Evolutionary conservation across 208 protist genomes (phyloP).

Genomic region (Leptomonas pyrrhocoris): DNA sequence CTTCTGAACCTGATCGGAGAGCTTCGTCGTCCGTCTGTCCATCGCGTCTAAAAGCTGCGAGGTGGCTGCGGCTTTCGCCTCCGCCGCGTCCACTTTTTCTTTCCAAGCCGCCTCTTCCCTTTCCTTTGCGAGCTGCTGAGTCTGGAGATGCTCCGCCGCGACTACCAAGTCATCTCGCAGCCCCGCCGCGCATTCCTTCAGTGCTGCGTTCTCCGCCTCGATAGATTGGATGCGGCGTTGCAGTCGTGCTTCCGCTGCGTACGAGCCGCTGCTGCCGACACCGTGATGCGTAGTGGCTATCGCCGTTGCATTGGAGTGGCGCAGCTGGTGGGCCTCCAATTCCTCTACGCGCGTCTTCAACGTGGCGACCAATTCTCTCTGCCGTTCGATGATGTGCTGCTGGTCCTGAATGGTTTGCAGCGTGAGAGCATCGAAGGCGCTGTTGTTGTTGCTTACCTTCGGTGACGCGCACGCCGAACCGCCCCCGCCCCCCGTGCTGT

Average conservation of each 20-base stretch:
- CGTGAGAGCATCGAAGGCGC: conserved; percentile 32
- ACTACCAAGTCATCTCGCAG: conserved; percentile 2
- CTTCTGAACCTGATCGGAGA: conserved; percentile 32
- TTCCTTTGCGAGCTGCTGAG: not conserved
- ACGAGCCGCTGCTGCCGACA: not conserved
- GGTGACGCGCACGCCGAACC: not conserved
- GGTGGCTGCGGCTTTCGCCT: not conserved
- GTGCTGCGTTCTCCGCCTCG: conserved; percentile 14
- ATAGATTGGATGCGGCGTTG: conserved; percentile 2
- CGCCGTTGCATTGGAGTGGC: not conserved
- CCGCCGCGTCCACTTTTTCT: not conserved
- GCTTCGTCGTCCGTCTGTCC: conserved; percentile 26
- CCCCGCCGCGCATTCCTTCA: conserved; percentile 2
- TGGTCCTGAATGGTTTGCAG: conserved; percentile 76
- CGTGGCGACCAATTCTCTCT: conserved; percentile 56
- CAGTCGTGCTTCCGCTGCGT: conserved; percentile 16
- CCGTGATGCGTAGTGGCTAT: not conserved
- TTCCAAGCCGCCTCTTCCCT: conserved; percentile 1
- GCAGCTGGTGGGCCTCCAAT: conserved; percentile 28
- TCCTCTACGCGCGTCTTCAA: conserved; percentile 50
- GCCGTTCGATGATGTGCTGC: conserved; percentile 65
- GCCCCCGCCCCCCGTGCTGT: not conserved
- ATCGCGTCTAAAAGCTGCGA: conserved; percentile 8
- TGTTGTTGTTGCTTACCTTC: not conserved
- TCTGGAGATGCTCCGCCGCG: not conserved